phyloP scores from a whole-genome alignment of 164 flowering plant species.

The Vitis labrusca region DNA sequence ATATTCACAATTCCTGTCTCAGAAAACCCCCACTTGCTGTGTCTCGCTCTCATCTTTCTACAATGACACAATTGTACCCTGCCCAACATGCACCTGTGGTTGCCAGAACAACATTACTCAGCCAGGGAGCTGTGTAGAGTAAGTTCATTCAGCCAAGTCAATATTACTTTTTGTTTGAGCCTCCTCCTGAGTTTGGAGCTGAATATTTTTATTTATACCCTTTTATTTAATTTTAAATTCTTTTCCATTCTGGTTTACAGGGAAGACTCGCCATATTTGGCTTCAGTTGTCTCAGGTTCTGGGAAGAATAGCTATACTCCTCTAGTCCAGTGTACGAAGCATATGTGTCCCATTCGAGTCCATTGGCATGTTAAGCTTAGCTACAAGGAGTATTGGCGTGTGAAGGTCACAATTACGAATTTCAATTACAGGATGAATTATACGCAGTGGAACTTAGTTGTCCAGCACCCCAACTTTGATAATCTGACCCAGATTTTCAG shows the following conservation, averaged over 20 bases:
- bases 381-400: constrained; percentile 78
- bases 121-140: constrained; percentile 72
- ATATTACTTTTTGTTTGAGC: not conserved
- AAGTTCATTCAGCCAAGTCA: constrained; percentile 24
- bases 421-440: constrained; percentile 79
- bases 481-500: constrained; percentile 71
- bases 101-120: constrained; percentile 53
- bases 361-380: constrained; percentile 82
- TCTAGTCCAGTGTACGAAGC: constrained; percentile 67
- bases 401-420: constrained; percentile 64
- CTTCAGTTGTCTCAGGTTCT: constrained; percentile 47
- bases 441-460: constrained; percentile 71
- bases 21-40: constrained; percentile 80
- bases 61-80: constrained; percentile 67
- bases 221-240: not conserved
- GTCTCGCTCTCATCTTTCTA: constrained; percentile 89
- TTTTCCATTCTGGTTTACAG: constrained; percentile 30
- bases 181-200: not conserved
- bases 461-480: constrained; percentile 79
- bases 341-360: constrained; percentile 76
- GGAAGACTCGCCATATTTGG: constrained; percentile 50
- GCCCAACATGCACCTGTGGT: constrained; percentile 85
- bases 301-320: constrained; percentile 39
- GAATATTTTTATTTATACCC: not conserved
- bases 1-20: constrained; percentile 80